These are phyloP conservation scores for Tothia fuscella DNA, from an alignment of 2,329 filamentous ascomycete species.

Conservation along the genomic window DNA sequence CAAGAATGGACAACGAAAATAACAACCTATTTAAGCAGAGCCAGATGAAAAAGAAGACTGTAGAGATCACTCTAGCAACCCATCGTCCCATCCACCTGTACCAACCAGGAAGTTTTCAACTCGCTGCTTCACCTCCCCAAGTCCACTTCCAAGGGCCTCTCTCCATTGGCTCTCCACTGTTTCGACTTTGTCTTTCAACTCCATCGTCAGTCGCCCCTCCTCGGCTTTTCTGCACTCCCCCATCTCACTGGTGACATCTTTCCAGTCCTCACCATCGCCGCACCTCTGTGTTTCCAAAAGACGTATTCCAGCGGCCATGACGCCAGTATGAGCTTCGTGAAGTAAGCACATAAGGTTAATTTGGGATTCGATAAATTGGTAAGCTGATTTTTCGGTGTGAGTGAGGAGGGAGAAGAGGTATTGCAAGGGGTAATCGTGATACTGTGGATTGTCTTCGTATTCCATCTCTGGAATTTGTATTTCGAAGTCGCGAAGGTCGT, in stretches of 20 bases:
- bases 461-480: constrained; percentile 70
- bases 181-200: constrained; percentile 85
- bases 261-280: constrained; percentile 26
- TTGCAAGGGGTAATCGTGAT: constrained; percentile 70
- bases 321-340: constrained; percentile 77
- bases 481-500: constrained; percentile 44
- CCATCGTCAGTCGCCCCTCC: constrained; percentile 60
- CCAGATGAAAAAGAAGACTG: no score
- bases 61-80: constrained; percentile 31
- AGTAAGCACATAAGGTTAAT: constrained; percentile 80
- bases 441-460: constrained; percentile 74
- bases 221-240: constrained; percentile 52
- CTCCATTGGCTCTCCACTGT: constrained; percentile 87
- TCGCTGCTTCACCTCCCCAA: constrained; percentile 60
- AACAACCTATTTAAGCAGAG: not conserved
- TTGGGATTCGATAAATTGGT: constrained; percentile 94
- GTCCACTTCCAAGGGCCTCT: constrained; percentile 67
- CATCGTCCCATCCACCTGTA: constrained; percentile 81
- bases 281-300: constrained; percentile 53
- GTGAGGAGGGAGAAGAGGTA: constrained; percentile 78
- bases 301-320: constrained; percentile 56
- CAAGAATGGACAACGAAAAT: not conserved
- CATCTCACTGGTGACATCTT: constrained; percentile 36
- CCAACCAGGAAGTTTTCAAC: constrained; percentile 62
- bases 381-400: constrained; percentile 83